Base-by-base conservation (phyloP, 2,329 filamentous ascomycete species). In the Penicillium aurantiogriseum region DNA sequence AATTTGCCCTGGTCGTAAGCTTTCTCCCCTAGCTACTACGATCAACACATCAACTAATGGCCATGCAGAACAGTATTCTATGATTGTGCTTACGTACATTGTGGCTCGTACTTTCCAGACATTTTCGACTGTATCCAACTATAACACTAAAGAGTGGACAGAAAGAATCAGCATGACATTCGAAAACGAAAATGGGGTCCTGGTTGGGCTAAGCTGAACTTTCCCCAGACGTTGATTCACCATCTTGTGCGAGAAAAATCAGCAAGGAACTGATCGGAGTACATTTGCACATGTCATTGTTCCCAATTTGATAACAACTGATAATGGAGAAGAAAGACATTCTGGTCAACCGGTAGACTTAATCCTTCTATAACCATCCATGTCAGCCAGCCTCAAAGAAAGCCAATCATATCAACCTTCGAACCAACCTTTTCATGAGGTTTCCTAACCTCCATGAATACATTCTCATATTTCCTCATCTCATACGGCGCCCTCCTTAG, bases 121-220 rank as follows among this genome's bases (percentile, higher is more conserved):
- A 2, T 62, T 59, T n/a, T 58, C 52, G 8, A 51, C 23, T 7
- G 50, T 61, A 19, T 33, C 23, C 1, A 35, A 62, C 23, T 59
- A 61, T 15, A 55, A 60, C 46, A 40, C 50, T 2, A 25, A 44
- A 13, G 33, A 52, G 13, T 57, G 56, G 61, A 55, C 19, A 15
- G 59, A 63, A 48, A 57, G 49, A 23, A 57, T 63, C 31, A 51
- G 56, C 33, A 55, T 63, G 59, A 61, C 53, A 11, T 46, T 63
- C 9, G 56, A 59, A 48, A 63, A 61, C 39, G 53, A 59, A 15
- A 59, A 63, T 42, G 56, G 61, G 25, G 61, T 61, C 2, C 23
- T 61, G 5, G 50, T 61, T 11, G 51, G 35, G n/a, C 31, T 54
- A 33, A 31, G 42, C 25, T 54, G 25, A 65, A 42, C 9, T 31